Base-by-base conservation (phyloP, 148 eudicot species). In the Fagopyrum esculentum region DNA sequence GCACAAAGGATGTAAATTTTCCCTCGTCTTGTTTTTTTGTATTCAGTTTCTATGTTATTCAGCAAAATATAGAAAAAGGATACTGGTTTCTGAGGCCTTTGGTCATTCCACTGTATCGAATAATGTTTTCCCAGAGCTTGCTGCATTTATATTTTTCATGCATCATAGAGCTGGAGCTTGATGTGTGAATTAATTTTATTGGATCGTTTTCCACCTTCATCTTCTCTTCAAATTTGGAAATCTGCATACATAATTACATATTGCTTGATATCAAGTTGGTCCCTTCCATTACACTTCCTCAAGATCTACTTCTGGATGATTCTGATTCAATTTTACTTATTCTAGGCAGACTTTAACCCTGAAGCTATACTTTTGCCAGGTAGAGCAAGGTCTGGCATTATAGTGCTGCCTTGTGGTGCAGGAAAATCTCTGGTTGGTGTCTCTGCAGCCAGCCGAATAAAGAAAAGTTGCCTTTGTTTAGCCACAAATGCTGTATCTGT, bases 341-440 rank as follows among this genome's bases (percentile, higher is more conserved):
- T 71, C 50, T 52, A 6, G 71, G 45, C 30, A 29, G 40, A 69
- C 13, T 51, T 76, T 48, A 47, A n/a, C 69, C n/a, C 16, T 74
- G 22, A 51, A 45, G 15, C 49, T 46, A 40, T 76, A 44, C 49
- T 8, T n/a, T 47, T 85, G 74, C 51, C 89, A 95, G 98, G 98
- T 46, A 92, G 98, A 82, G 98, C 98, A 17, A 85, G 98, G 77
- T 95, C 98, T 81, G 98, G 98, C 29, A 95, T 95, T 76, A 95
- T 95, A 81, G 98, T 95, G 69, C 82, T 95, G 72, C 97, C 98
- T 1, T 95, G 98, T 81, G 98, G 98, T 87, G 98, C 98, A 2
- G 98, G 98, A 75, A 95, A 95, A 87, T 95, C 98, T 78, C 86
- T 95, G 29, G 97, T 95, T 74, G 98, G 98, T 82, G 98, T 95